Evolutionary conservation across 441 rosid species (phyloP).

Genomic region (Hypseocharis bilobata): DNA sequence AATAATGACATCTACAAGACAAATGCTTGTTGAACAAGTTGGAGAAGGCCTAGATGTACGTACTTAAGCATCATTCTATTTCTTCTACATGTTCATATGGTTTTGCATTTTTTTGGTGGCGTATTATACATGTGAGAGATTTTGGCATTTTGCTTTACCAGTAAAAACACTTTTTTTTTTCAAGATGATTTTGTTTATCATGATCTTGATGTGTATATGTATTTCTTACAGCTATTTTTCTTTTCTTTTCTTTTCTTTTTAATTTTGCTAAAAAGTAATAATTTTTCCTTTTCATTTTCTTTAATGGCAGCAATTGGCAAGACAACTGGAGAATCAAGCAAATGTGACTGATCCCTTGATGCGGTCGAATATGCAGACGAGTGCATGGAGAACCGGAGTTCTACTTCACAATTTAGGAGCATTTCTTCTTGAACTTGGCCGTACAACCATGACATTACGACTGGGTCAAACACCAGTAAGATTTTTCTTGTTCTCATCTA

Average conservation of each 20-base stretch:
- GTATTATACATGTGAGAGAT: background rate
- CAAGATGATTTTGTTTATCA: background rate
- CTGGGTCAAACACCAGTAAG: slow-evolving; percentile 63
- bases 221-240: too few species aligned
- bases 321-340: slow-evolving; percentile 46
- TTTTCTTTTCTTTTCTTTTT: too few species aligned
- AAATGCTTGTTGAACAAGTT: slow-evolving; percentile 48
- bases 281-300: slow-evolving; percentile 5
- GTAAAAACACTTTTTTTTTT: background rate
- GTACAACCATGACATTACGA: slow-evolving; percentile 59
- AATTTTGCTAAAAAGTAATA: background rate
- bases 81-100: slow-evolving; percentile 4
- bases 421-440: slow-evolving; percentile 69
- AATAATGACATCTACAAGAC: slow-evolving; percentile 47
- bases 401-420: slow-evolving; percentile 55
- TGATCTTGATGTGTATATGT: slow-evolving; percentile 8
- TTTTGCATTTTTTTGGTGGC: background rate
- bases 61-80: slow-evolving; percentile 11
- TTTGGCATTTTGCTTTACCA: background rate
- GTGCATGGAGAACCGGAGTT: slow-evolving; percentile 45
- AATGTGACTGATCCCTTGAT: slow-evolving; percentile 35
- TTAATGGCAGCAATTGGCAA: slow-evolving; percentile 41
- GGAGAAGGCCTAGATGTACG: slow-evolving; percentile 49
- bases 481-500: slow-evolving; percentile 12
- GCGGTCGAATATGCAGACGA: slow-evolving; percentile 34